These are phyloP conservation scores for Oryza coarctata DNA, from an alignment of 176 grass and related monocot genomes.

Conservation along the genomic window DNA sequence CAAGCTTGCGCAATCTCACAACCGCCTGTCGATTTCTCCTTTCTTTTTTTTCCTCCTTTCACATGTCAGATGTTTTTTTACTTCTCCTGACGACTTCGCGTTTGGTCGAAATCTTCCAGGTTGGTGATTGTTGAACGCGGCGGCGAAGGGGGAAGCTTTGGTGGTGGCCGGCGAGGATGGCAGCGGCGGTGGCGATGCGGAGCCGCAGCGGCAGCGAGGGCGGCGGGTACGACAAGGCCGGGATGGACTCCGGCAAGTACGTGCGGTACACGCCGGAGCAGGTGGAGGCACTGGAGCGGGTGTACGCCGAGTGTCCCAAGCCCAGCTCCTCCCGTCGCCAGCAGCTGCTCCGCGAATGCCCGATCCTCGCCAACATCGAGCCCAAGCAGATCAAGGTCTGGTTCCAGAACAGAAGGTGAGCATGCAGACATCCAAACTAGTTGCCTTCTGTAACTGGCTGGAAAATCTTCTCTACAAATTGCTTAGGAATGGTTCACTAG, in stretches of 20 bases:
- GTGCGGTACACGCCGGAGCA: conserved; percentile 99
- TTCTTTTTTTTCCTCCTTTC: conserved; percentile 14
- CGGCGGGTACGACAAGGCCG: conserved; percentile 57
- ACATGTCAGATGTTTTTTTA: conserved; percentile 35
- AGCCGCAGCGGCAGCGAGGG: conserved; percentile 58
- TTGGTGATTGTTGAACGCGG: neutral
- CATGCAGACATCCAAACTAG: neutral
- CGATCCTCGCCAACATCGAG: conserved; percentile 87
- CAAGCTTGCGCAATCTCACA: conserved; percentile 31
- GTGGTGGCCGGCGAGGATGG: conserved; percentile 43
- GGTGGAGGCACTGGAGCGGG: conserved; percentile 93
- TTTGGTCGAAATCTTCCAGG: conserved; percentile 45
- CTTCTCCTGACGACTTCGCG: conserved; percentile 15
- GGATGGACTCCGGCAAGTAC: conserved; percentile 81
- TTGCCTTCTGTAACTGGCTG: neutral
- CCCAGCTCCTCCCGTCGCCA: conserved; percentile 86
- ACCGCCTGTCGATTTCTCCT: conserved; percentile 31
- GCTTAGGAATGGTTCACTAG: neutral
- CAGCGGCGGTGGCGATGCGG: conserved; percentile 68
- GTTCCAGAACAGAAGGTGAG: conserved; percentile 98
- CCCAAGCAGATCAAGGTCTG: conserved; percentile 98
- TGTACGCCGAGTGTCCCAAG: conserved; percentile 93
- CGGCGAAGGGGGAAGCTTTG: conserved; percentile 29
- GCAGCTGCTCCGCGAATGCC: conserved; percentile 93
- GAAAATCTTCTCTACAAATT: neutral